These are phyloP conservation scores for Berkeleyomyces rouxiae DNA, from an alignment of 2,329 filamentous ascomycete species.

Conservation along the genomic window DNA sequence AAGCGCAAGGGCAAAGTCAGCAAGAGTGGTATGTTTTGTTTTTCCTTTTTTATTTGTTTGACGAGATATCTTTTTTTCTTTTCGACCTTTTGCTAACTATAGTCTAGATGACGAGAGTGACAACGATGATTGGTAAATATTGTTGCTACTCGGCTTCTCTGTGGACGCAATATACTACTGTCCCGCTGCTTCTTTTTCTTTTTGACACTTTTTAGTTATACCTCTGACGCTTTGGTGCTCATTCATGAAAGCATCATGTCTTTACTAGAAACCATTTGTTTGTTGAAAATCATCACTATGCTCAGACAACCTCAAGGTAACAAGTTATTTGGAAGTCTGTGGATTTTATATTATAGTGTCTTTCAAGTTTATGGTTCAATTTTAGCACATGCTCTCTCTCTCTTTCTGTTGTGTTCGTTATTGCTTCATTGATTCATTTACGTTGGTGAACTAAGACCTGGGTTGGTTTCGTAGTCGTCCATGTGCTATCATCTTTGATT, in stretches of 20 bases:
- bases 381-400: background rate
- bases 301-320: background rate
- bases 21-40: conserved; percentile 63
- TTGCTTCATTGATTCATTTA: background rate
- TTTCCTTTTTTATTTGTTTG: conserved; percentile 6
- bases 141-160: background rate
- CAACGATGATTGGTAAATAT: conserved; percentile 51
- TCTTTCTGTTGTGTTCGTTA: background rate
- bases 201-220: background rate
- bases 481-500: too few species aligned
- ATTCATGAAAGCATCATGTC: background rate
- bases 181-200: background rate
- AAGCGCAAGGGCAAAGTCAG: conserved; percentile 88
- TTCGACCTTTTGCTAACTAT: background rate
- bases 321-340: background rate
- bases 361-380: background rate
- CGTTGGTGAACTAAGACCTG: too few species aligned
- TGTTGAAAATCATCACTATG: background rate
- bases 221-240: too few species aligned
- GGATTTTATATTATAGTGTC: background rate
- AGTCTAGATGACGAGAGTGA: conserved; percentile 56
- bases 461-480: too few species aligned
- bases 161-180: background rate
- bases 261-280: background rate
- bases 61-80: background rate